Evolutionary conservation across 495 filamentous ascomycete species (phyloP).

Genomic region (Daldinia childiae): DNA sequence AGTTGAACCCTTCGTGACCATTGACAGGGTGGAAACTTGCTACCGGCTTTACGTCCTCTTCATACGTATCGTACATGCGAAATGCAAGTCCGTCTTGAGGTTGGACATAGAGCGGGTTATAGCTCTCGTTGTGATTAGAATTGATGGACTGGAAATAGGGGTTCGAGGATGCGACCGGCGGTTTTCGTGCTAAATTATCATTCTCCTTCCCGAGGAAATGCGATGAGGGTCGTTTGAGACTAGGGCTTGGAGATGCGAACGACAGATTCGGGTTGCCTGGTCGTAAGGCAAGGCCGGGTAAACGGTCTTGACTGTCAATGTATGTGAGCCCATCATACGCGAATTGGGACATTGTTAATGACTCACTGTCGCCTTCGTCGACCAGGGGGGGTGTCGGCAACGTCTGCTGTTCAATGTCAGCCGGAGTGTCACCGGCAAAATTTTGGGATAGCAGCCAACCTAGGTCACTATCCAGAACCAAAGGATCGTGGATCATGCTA

Average conservation of each 20-base stretch:
- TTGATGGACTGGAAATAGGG: constrained; percentile 49
- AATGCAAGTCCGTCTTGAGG: constrained; percentile 46
- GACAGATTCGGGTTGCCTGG: constrained; percentile 45
- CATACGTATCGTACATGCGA: constrained; percentile 45
- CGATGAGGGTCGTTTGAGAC: constrained; percentile 31
- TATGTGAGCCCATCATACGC: constrained; percentile 21
- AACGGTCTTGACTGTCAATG: constrained; percentile 33
- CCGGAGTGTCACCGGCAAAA: constrained; percentile 28
- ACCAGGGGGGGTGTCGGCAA: constrained; percentile 16
- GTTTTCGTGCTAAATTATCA: constrained; percentile 27
- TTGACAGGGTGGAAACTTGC: constrained; percentile 47
- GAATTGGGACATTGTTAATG: constrained; percentile 1
- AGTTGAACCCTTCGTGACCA: constrained; percentile 27
- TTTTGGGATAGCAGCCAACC: constrained; percentile 18
- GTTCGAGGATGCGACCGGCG: constrained; percentile 35
- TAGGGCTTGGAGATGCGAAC: constrained; percentile 33
- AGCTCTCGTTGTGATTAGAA: constrained; percentile 44
- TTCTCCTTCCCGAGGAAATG: constrained; percentile 40
- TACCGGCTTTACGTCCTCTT: constrained; percentile 45
- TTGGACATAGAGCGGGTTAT: constrained; percentile 56
- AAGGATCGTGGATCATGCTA: constrained; percentile 3
- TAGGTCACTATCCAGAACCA: constrained; percentile 21
- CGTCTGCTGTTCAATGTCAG: constrained; percentile 35
- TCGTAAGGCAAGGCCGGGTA: constrained; percentile 42
- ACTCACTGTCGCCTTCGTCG: constrained; percentile 45